phyloP scores from a whole-genome alignment of 495 filamentous ascomycete species.

The Aspergillus sclerotiicarbonarius region DNA sequence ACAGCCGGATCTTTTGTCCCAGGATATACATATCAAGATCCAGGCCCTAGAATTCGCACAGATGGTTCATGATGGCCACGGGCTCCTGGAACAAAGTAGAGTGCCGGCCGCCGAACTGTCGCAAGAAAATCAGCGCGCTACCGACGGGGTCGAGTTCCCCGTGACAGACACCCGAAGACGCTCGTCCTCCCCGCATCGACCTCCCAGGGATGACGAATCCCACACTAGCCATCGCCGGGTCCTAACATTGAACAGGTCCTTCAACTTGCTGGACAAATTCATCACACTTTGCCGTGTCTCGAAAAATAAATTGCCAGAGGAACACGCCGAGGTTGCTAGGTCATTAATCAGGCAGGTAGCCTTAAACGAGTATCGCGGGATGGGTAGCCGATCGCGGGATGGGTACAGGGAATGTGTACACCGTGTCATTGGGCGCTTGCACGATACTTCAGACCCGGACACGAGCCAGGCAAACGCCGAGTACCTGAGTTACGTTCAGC shows the following conservation, averaged over 20 bases:
- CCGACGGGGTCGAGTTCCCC: background rate
- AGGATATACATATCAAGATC: conserved; percentile 31
- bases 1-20: conserved; percentile 7
- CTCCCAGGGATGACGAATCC: background rate
- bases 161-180: background rate
- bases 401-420: conserved; percentile 4
- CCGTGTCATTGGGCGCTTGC: background rate
- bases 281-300: conserved; percentile 45
- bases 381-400: conserved; percentile 12
- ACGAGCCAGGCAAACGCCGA: conserved; percentile 2
- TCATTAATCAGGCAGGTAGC: conserved; percentile 51
- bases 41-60: conserved; percentile 22
- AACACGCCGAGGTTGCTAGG: conserved; percentile 29
- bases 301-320: conserved; percentile 28
- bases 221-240: background rate
- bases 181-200: background rate
- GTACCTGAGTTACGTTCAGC: conserved; percentile 18
- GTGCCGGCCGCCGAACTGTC: background rate
- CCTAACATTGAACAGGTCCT: background rate
- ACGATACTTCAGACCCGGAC: background rate
- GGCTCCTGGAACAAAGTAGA: background rate
- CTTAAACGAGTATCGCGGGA: conserved; percentile 43
- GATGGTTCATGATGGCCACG: background rate
- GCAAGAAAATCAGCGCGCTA: background rate
- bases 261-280: conserved; percentile 45